phyloP scores from a whole-genome alignment of 805 yeast species.

The Wickerhamiella cacticola region DNA sequence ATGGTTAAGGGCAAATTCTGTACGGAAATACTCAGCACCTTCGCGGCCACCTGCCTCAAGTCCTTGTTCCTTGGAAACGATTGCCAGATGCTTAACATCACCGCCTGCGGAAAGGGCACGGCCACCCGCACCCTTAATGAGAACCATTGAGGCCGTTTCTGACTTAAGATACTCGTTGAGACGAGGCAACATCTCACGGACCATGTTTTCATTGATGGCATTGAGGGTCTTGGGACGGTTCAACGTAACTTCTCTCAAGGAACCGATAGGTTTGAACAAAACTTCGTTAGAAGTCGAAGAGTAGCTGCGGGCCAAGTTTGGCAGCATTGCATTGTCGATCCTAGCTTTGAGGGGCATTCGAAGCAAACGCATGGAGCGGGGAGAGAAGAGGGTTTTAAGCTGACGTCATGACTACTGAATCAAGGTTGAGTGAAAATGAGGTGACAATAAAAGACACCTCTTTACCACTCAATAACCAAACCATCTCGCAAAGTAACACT shows the following conservation, averaged over 20 bases:
- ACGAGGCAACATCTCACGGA: constrained; percentile 56
- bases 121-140: constrained; percentile 50
- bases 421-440: not conserved
- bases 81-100: constrained; percentile 73
- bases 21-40: constrained; percentile 56
- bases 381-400: constrained; percentile 2
- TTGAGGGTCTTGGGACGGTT: constrained; percentile 77
- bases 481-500: too few relatives aligned
- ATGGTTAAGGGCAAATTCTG: constrained; percentile 73
- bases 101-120: constrained; percentile 93
- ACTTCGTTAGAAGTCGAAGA: constrained; percentile 37
- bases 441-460: not conserved
- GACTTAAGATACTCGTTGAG: constrained; percentile 66
- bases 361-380: constrained; percentile 7
- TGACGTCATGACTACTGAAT: not conserved
- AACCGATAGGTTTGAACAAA: constrained; percentile 46
- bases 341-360: constrained; percentile 30
- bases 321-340: constrained; percentile 21
- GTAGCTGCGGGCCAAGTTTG: constrained; percentile 11
- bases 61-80: constrained; percentile 24
- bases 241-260: constrained; percentile 60
- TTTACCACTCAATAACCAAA: too few relatives aligned
- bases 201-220: constrained; percentile 71
- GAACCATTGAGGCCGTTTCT: constrained; percentile 47
- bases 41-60: constrained; percentile 37